These are phyloP conservation scores for Torulaspora delbrueckii DNA, from an alignment of 805 yeast genomes.

Conservation along the genomic window DNA sequence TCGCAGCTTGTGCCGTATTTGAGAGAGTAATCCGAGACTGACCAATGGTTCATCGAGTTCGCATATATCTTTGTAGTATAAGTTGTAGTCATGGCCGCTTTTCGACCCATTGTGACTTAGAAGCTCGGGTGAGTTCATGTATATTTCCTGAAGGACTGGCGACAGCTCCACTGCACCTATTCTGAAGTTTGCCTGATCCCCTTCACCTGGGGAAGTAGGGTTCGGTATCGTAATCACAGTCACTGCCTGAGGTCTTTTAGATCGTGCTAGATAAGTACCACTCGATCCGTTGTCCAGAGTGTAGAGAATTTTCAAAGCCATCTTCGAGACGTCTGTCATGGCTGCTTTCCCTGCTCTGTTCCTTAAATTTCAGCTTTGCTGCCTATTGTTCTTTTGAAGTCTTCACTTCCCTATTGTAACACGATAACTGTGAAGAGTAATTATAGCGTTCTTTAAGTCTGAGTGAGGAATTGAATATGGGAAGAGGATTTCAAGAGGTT, in stretches of 20 bases:
- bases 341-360: not conserved
- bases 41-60: slow-evolving; percentile 36
- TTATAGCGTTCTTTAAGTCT: not conserved
- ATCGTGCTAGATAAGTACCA: slow-evolving; percentile 31
- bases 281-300: slow-evolving; percentile 30
- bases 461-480: not conserved
- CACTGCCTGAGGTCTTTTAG: slow-evolving; percentile 27
- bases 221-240: slow-evolving; percentile 27
- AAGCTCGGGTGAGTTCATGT: slow-evolving; percentile 34
- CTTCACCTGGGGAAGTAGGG: slow-evolving; percentile 13
- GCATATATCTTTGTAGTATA: slow-evolving; percentile 34
- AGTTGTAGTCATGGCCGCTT: slow-evolving; percentile 28
- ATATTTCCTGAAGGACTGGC: slow-evolving; percentile 29
- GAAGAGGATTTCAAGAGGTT: not conserved
- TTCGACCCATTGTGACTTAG: slow-evolving; percentile 17
- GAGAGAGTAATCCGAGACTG: slow-evolving; percentile 33
- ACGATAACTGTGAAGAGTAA: not conserved
- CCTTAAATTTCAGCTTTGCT: not conserved
- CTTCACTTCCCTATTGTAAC: not conserved
- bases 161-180: slow-evolving; percentile 32
- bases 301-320: slow-evolving; percentile 35
- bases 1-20: slow-evolving; percentile 24
- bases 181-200: slow-evolving; percentile 16
- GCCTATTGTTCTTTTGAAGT: not conserved
- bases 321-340: slow-evolving; percentile 23